phyloP scores from a whole-genome alignment of 441 rosid genomes.

The Syzygium malaccense region DNA sequence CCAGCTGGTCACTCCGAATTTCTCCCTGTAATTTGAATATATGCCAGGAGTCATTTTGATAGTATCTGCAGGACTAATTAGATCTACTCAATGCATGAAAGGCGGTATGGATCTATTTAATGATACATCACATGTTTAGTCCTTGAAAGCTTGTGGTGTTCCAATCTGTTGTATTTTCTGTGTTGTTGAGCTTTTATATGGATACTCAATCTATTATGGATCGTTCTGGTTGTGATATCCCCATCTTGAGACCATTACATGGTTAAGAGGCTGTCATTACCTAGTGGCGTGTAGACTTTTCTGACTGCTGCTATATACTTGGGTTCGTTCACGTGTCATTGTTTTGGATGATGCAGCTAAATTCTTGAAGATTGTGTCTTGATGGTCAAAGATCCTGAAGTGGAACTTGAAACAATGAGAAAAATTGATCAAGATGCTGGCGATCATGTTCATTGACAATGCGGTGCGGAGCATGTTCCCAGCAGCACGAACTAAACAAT shows the following conservation, averaged over 20 bases:
- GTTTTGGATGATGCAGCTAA: neutral
- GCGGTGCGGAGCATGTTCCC: constrained; percentile 45
- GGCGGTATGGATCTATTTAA: neutral
- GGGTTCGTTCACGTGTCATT: neutral
- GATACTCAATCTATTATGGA: neutral
- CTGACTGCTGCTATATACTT: neutral
- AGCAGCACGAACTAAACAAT: constrained; percentile 68
- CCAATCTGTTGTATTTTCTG: neutral
- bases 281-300: neutral
- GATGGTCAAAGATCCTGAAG: constrained; percentile 93
- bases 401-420: constrained; percentile 83
- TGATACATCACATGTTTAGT: neutral
- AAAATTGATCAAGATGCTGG: constrained; percentile 62
- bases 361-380: constrained; percentile 10
- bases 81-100: neutral
- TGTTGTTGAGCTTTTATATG: neutral
- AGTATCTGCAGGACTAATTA: neutral
- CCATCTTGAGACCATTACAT: neutral
- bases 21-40: neutral
- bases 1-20: neutral
- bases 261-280: neutral
- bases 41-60: neutral
- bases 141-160: neutral
- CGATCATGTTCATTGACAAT: constrained; percentile 70
- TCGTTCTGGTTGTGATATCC: neutral